Percentiles rank a stretch among this genome's conserved stretches.
Evolutionary conservation across 495 filamentous ascomycete species (phyloP).

Genomic region (Penicillium paradoxum): DNA sequence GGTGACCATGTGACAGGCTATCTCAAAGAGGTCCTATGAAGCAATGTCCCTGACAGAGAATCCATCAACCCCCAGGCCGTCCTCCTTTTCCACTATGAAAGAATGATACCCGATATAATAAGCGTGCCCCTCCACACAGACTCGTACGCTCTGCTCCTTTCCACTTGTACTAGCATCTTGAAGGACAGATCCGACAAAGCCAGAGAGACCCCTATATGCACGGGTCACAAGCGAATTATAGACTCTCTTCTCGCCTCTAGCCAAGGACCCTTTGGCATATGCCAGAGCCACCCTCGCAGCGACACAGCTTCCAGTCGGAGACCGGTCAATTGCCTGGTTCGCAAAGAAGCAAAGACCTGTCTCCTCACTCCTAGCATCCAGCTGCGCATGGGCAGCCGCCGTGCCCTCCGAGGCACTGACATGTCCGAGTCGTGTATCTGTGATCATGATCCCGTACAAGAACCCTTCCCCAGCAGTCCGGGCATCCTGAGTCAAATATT

Average conservation of each 20-base stretch:
- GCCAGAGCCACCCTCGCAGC: slow-evolving; percentile 21
- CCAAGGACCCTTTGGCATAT: slow-evolving; percentile 13
- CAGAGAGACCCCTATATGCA: slow-evolving; percentile 5
- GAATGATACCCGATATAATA: slow-evolving; percentile 15
- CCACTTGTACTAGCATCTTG: not conserved
- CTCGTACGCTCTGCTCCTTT: slow-evolving; percentile 1
- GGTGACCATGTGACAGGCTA: not conserved
- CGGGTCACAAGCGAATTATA: slow-evolving; percentile 23
- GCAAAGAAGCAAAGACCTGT: slow-evolving; percentile 26
- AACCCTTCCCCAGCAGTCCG: slow-evolving; percentile 10
- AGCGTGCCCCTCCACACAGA: slow-evolving; percentile 11
- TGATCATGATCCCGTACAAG: slow-evolving; percentile 19
- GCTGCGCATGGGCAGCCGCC: slow-evolving; percentile 10
- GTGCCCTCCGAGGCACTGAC: slow-evolving; percentile 16
- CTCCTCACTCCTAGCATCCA: slow-evolving; percentile 6
- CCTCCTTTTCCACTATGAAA: slow-evolving; percentile 13
- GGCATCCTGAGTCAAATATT: slow-evolving; percentile 5
- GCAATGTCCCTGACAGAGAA: slow-evolving; percentile 11
- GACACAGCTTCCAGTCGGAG: slow-evolving; percentile 26
- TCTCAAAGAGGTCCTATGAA: not conserved
- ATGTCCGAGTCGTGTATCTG: slow-evolving; percentile 19
- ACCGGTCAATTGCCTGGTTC: slow-evolving; percentile 24
- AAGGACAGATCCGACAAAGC: slow-evolving; percentile 15
- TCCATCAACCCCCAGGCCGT: slow-evolving; percentile 10
- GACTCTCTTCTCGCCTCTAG: slow-evolving; percentile 11